Evolutionary conservation across 2,329 filamentous ascomycete species (phyloP), one percentile per base, ranked within the genome.

Genomic region (Dactylellina parvicollis): DNA sequence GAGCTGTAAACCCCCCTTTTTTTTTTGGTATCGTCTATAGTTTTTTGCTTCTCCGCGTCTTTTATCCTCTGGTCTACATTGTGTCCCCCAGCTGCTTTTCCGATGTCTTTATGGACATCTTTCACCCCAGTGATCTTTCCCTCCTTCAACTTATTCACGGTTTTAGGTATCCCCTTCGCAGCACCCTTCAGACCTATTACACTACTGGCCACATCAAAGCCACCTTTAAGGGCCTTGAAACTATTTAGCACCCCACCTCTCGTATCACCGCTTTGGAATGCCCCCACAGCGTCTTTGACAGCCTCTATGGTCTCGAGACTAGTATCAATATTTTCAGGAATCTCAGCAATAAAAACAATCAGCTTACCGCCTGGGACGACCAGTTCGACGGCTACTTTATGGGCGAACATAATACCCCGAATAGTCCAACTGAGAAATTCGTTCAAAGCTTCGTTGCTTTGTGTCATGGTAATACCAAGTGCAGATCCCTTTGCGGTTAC

Each of bases 291-390:
- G 7, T 59, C 55, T 9, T 36, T 44, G 12, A 16, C 55, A 24
- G 38, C 38, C 3, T 46, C 40, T 14, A 20, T 12, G 10, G 44
- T 36, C n/a, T 24, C 55, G 1, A 10, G 24, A 34, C 30, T 12
- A 24, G 55, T 59, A 47, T 59, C 55, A 12, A 59, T 59, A 5
- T 26, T 46, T 10, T 59, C 55, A 3, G 55, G 55, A 2, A 59
- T 20, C 10, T 59, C 55, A 26, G 47, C 28, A 12, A 59, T 28
- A 10, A 32, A 46, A 9, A 59, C 22, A 30, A 59, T 24, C 4
- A 59, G 8, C 0, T 24, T 34, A 10, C 55, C 55, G 10, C 55
- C 55, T 1, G 55, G 55, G 18, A 59, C 40, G n/a, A 24, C 55
- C 10, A 22, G 24, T 26, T 59, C 55, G 26, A 59, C 55, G 8